Percentiles rank a stretch among this genome's conserved stretches.
Evolutionary conservation across 495 filamentous ascomycete genomes (phyloP).

Genomic region (Staphylotrichum longicolle): DNA sequence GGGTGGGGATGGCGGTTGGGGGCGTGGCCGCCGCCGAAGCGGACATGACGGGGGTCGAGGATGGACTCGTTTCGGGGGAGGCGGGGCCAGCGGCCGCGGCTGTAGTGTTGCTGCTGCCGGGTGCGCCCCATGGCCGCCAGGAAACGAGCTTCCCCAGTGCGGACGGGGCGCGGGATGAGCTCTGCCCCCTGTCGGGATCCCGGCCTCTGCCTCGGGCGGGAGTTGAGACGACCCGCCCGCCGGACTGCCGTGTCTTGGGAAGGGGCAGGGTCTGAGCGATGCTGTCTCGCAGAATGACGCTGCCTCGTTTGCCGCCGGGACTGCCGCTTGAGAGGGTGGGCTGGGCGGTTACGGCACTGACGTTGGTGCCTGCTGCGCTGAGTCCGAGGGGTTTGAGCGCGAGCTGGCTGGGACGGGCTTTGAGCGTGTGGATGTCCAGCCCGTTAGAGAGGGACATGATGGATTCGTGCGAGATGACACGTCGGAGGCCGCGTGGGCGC

Average conservation of each 20-base stretch:
- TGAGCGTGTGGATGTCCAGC: slow-evolving; percentile 56
- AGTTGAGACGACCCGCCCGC: slow-evolving; percentile 26
- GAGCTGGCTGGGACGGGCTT: slow-evolving; percentile 51
- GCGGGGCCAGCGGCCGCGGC: not conserved
- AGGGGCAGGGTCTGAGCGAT: slow-evolving; percentile 25
- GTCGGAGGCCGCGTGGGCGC: slow-evolving; percentile 32
- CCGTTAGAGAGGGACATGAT: slow-evolving; percentile 54
- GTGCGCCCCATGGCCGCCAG: slow-evolving; percentile 47
- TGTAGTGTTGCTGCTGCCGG: slow-evolving; percentile 4
- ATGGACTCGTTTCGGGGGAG: slow-evolving; percentile 19
- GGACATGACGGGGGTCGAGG: slow-evolving; percentile 17
- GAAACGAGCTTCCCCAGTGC: slow-evolving; percentile 42
- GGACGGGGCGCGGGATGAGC: slow-evolving; percentile 20
- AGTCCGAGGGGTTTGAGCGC: slow-evolving; percentile 46
- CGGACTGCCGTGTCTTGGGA: slow-evolving; percentile 12
- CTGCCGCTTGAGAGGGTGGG: slow-evolving; percentile 38
- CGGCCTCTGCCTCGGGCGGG: slow-evolving; percentile 2
- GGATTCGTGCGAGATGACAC: slow-evolving; percentile 52
- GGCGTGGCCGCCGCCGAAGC: not conserved
- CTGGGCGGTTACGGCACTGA: slow-evolving; percentile 43
- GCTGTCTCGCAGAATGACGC: slow-evolving; percentile 41
- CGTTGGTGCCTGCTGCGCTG: slow-evolving; percentile 41
- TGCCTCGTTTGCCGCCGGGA: slow-evolving; percentile 37
- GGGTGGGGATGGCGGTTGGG: slow-evolving; percentile 9
- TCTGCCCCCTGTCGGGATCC: not conserved